A percentile compares a stretch with the other conserved stretches of the same genome.
phyloP scores from a whole-genome alignment of 75 land plant genomes.

The Isoetes taiwanensis region DNA sequence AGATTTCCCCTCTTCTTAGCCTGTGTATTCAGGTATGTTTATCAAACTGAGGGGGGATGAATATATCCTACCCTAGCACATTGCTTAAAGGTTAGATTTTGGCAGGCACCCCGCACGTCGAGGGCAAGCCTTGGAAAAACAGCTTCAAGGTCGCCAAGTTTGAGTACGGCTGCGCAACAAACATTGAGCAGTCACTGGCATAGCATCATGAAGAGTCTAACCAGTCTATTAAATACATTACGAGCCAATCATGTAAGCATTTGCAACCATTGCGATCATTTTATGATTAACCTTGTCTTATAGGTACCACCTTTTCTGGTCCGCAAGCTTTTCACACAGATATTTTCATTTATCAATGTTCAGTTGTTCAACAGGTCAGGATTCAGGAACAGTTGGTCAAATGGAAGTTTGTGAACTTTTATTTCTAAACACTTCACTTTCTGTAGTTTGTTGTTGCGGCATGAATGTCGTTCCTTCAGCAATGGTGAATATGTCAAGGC shows the following conservation, averaged over 20 bases:
- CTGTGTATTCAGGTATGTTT: conserved; percentile 81
- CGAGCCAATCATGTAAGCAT: conserved; percentile 79
- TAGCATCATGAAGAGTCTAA: conserved; percentile 84
- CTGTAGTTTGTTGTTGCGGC: conserved; percentile 76
- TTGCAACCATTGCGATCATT: not conserved
- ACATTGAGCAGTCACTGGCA: conserved; percentile 92
- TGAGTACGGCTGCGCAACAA: conserved; percentile 55
- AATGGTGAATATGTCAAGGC: conserved; percentile 98
- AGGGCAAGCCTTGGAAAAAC: conserved; percentile 84
- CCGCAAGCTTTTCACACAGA: conserved; percentile 75
- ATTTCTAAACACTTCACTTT: not conserved
- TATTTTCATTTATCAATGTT: conserved; percentile 74
- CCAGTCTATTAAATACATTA: conserved; percentile 62
- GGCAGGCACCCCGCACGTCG: conserved; percentile 92
- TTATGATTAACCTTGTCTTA: conserved; percentile 2
- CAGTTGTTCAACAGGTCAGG: conserved; percentile 81
- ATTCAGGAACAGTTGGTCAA: not conserved
- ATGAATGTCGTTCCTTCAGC: conserved; percentile 96
- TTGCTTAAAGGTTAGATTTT: not conserved
- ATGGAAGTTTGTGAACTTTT: not conserved
- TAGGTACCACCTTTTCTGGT: conserved; percentile 71
- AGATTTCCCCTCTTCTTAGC: conserved; percentile 79
- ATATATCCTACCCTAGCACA: not conserved
- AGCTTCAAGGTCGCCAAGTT: conserved; percentile 52
- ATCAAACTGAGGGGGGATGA: not conserved